phyloP scores from a whole-genome alignment of 1,284 basidiomycete genomes.

The Anthracocystis panici-leucophaei region DNA sequence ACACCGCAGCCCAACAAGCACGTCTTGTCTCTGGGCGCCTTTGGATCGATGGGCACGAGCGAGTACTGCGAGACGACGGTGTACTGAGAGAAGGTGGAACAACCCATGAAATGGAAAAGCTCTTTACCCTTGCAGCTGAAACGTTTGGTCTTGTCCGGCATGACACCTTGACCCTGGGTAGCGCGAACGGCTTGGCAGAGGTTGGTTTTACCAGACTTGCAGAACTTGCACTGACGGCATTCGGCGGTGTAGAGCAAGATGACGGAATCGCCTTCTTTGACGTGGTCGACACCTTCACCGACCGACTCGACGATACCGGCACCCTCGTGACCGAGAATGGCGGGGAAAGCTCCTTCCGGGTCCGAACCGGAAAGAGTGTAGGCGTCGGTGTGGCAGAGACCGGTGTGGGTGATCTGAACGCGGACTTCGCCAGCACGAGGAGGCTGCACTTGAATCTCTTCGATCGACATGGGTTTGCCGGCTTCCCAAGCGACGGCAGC shows the following conservation, averaged over 20 bases:
- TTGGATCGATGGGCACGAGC: slow-evolving; percentile 86
- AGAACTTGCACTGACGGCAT: slow-evolving; percentile 76
- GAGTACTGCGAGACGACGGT: slow-evolving; percentile 98
- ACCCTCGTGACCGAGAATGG: slow-evolving; percentile 78
- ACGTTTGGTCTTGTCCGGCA: slow-evolving; percentile 92
- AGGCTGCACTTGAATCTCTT: slow-evolving; percentile 92
- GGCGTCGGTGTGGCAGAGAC: slow-evolving; percentile 97
- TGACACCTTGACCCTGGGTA: slow-evolving; percentile 94
- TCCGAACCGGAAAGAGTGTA: slow-evolving; percentile 97
- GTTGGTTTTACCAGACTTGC: slow-evolving; percentile 98
- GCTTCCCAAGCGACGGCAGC: slow-evolving; percentile 97
- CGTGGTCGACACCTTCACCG: slow-evolving; percentile 89
- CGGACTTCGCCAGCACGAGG: slow-evolving; percentile 91
- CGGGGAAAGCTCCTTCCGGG: slow-evolving; percentile 94
- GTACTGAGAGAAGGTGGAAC: slow-evolving; percentile 98
- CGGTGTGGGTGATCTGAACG: slow-evolving; percentile 90
- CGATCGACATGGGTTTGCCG: slow-evolving; percentile 86
- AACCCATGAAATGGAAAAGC: slow-evolving; percentile 97
- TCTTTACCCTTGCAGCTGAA: slow-evolving; percentile 91
- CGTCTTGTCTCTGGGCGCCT: slow-evolving; percentile 91
- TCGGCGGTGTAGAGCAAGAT: slow-evolving; percentile 75
- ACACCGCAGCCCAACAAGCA: slow-evolving; percentile 95
- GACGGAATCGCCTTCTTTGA: slow-evolving; percentile 78
- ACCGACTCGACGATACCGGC: slow-evolving; percentile 82
- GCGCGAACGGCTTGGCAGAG: slow-evolving; percentile 77